Evolutionary conservation across 306 rosid species (phyloP).

Genomic region (Adenanthera pavonina): DNA sequence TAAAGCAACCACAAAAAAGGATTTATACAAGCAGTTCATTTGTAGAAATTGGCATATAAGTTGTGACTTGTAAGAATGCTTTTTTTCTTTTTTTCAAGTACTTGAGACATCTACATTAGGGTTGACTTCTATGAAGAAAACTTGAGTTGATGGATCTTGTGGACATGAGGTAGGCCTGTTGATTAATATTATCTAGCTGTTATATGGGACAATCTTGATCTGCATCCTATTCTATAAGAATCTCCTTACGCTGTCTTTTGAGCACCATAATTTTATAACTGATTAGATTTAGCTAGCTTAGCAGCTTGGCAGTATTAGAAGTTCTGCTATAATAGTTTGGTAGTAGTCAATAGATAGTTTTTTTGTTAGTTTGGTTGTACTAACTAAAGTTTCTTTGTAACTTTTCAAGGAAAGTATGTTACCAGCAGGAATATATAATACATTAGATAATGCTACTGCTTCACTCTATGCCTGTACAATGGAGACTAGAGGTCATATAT

Average conservation of each 20-base stretch:
- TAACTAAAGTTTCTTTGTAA: conserved; percentile 36
- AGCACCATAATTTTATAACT: conserved; percentile 29
- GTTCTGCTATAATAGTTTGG: conserved; percentile 20
- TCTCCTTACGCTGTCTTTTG: conserved; percentile 31
- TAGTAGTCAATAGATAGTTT: conserved; percentile 21
- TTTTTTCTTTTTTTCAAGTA: too few relatives aligned
- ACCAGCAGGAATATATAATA: conserved; percentile 72
- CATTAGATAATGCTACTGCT: too few relatives aligned
- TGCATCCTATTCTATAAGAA: conserved; percentile 25
- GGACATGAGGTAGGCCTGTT: conserved; percentile 87
- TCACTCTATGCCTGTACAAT: too few relatives aligned
- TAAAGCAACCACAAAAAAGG: too few relatives aligned
- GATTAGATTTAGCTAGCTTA: conserved; percentile 21
- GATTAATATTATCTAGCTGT: conserved; percentile 18
- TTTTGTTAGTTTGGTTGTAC: neutral
- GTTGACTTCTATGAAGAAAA: too few relatives aligned
- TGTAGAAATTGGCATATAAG: too few relatives aligned
- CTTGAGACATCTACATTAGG: too few relatives aligned
- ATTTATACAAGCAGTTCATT: too few relatives aligned
- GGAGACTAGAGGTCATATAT: too few relatives aligned
- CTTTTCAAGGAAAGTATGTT: conserved; percentile 89
- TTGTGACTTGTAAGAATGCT: too few relatives aligned
- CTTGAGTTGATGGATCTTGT: too few relatives aligned
- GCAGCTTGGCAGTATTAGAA: conserved; percentile 19
- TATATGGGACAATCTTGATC: conserved; percentile 1